A percentile compares a stretch with the other conserved stretches of the same genome.
These are phyloP conservation scores for Monosporozyma aerobia DNA, from an alignment of 805 yeast species.

Conservation along the genomic window DNA sequence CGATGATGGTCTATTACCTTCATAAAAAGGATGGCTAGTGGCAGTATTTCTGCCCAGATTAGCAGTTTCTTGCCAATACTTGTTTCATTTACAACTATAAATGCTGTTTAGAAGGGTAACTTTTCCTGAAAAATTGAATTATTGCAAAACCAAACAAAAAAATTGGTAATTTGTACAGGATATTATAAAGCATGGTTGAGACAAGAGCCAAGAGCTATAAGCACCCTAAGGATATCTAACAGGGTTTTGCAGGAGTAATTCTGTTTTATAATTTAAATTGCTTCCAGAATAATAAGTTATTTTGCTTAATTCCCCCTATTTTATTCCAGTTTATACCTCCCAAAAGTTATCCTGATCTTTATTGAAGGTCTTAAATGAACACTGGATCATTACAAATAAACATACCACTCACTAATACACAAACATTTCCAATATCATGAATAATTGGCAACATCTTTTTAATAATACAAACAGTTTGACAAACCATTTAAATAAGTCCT, in stretches of 20 bases:
- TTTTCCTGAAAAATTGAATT: background rate
- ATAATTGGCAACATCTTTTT: slow-evolving; percentile 30
- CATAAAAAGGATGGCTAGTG: too few relatives aligned
- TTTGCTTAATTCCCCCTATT: background rate
- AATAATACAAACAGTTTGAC: slow-evolving; percentile 23
- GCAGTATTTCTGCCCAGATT: background rate
- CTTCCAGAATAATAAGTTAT: background rate
- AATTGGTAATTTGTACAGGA: background rate
- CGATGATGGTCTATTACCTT: too few relatives aligned
- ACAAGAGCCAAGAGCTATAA: background rate
- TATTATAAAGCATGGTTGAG: background rate
- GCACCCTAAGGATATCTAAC: background rate
- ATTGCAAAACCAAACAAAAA: background rate
- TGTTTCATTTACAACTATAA: background rate
- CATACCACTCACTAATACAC: background rate
- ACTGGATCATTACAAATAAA: background rate
- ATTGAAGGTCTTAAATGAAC: background rate
- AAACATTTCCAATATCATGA: slow-evolving; percentile 13
- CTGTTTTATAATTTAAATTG: background rate
- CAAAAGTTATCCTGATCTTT: background rate
- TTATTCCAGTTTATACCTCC: background rate
- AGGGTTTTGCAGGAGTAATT: background rate
- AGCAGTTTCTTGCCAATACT: background rate
- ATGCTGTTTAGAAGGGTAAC: background rate
- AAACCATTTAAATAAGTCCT: slow-evolving; percentile 27